Evolutionary conservation across 2,329 filamentous ascomycete genomes (phyloP).

Genomic region (Setomelanomma holmii): DNA sequence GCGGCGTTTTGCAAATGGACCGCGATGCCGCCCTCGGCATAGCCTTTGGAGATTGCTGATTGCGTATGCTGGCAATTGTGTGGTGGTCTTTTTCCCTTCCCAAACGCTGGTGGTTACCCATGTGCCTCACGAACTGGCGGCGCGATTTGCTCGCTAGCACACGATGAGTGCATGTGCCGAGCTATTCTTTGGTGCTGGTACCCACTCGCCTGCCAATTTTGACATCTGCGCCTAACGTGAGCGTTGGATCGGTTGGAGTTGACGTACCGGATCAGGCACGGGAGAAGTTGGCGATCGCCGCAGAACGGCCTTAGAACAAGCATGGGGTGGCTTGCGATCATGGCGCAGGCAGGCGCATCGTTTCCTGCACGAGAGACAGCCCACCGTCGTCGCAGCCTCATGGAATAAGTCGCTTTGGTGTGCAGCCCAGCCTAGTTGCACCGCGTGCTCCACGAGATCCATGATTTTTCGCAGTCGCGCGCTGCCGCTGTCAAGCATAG

Average conservation of each 20-base stretch:
- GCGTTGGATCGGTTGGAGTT: conserved; percentile 20
- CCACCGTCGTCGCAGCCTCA: conserved; percentile 41
- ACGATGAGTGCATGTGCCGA: conserved; percentile 27
- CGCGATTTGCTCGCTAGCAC: conserved; percentile 16
- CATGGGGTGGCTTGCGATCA: conserved; percentile 40
- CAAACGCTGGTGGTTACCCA: conserved; percentile 43
- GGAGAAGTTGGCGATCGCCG: conserved; percentile 38
- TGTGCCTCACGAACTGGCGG: conserved; percentile 37
- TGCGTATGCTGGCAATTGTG: conserved; percentile 29
- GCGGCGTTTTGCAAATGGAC: conserved; percentile 42
- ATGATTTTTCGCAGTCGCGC: conserved; percentile 21
- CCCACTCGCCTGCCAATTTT: conserved; percentile 20
- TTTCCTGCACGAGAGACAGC: conserved; percentile 37
- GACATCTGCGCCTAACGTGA: conserved; percentile 12
- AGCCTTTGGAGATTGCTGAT: conserved; percentile 23
- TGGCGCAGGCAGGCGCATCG: conserved; percentile 32
- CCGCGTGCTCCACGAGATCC: conserved; percentile 10
- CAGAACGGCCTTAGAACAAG: conserved; percentile 30
- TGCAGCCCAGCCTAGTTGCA: conserved; percentile 17
- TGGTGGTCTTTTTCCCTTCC: conserved; percentile 29
- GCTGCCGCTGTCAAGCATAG: conserved; percentile 41
- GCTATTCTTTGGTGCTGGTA: conserved; percentile 12
- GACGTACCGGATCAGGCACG: conserved; percentile 35
- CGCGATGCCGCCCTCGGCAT: conserved; percentile 30
- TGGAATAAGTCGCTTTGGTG: conserved; percentile 14